Evolutionary conservation across 2,329 filamentous ascomycete species (phyloP).

Genomic region (Colletotrichum acutatum): DNA sequence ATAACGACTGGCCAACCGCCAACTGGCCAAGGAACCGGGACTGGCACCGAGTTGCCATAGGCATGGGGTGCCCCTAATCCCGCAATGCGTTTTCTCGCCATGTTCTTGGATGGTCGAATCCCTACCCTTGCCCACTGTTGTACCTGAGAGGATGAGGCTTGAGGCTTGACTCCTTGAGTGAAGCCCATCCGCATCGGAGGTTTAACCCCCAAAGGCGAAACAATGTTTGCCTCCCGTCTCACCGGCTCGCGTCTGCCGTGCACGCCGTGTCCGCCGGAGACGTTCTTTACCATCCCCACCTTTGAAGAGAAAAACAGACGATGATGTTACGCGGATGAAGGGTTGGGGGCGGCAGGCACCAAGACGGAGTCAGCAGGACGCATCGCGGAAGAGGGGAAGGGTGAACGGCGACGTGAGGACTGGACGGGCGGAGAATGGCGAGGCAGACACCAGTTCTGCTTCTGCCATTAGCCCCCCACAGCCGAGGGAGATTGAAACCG

Average conservation of each 20-base stretch:
- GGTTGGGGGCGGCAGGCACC: neutral
- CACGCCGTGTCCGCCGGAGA: conserved; percentile 3
- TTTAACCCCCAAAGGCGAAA: conserved; percentile 20
- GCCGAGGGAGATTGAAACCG: conserved; percentile 17
- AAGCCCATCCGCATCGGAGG: conserved; percentile 20
- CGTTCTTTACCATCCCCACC: neutral
- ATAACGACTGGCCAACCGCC: neutral
- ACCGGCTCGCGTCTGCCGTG: conserved; percentile 21
- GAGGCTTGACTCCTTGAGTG: neutral
- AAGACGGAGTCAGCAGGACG: neutral
- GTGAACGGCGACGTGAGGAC: neutral
- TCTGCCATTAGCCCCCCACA: neutral
- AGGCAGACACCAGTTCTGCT: neutral
- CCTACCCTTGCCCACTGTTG: conserved; percentile 5
- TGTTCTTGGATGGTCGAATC: neutral
- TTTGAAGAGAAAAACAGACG: neutral
- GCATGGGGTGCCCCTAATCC: neutral
- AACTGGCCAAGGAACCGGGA: neutral
- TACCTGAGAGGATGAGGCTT: neutral
- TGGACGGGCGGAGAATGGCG: neutral
- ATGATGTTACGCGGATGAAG: neutral
- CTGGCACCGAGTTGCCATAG: neutral
- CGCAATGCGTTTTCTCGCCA: neutral
- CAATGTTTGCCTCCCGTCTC: conserved; percentile 28
- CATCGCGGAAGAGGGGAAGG: neutral